Evolutionary conservation across 2,329 filamentous ascomycete genomes (phyloP), one percentile per base, ranked within the genome.

Genomic region (Phoma sp.): DNA sequence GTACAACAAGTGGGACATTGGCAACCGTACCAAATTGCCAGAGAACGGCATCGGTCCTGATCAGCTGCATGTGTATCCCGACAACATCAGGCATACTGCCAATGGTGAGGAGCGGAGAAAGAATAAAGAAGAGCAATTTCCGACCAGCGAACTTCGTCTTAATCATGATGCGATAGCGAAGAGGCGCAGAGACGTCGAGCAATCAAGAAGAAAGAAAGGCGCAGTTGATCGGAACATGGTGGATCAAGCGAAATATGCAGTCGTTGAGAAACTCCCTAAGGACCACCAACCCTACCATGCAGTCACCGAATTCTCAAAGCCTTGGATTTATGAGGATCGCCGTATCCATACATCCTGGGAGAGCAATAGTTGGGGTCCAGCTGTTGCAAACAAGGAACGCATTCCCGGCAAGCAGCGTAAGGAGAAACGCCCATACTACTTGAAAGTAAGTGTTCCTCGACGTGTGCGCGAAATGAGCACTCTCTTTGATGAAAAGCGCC

Each of bases 291-390:
- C n/a, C n/a, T n/a, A n/a, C n/a, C n/a, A n/a, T n/a, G n/a, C n/a
- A n/a, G n/a, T n/a, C n/a, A n/a, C n/a, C n/a, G n/a, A n/a, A n/a
- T n/a, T n/a, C 1, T 30, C 37, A 2, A 21, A 30, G 5, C 46
- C 46, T 1, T 48, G 46, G 46, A 7, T 26, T 12, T 48, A 34
- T 11, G 7, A 42, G 6, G 17, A 7, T 14, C 47, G 47, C 17
- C 37, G 29, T 3, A 23, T 42, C 4, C 30, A 30, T 11, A 42
- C 47, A 18, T 49, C 47, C 2, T 49, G 37, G 47, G 47, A 42
- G 14, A 49, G 15, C 29, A 14, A n/a, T 1, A 9, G 14, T 1
- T 42, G n/a, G n/a, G n/a, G 47, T 2, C 30, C 21, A 5, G 37
- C 37, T 2, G 29, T 49, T 15, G 21, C 47, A 21, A 36, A 15